These are phyloP conservation scores for Tetramitus jugosus DNA, from an alignment of 208 protist species.

Conservation along the genomic window DNA sequence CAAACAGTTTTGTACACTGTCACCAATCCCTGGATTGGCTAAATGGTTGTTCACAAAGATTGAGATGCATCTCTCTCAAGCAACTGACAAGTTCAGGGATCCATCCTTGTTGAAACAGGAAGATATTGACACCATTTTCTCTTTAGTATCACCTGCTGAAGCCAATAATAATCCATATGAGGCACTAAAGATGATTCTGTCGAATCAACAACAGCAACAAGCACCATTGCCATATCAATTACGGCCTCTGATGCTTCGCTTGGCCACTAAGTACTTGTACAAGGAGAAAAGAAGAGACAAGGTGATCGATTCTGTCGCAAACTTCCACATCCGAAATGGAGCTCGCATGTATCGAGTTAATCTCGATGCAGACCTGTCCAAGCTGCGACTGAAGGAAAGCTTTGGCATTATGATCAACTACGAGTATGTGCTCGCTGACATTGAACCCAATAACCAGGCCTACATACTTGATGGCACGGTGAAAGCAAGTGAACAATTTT, in stretches of 20 bases:
- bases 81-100: constrained; percentile 26
- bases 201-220: too few relatives aligned
- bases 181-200: too few relatives aligned
- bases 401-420: constrained; percentile 75
- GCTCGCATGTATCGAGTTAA: constrained; percentile 62
- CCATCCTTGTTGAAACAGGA: constrained; percentile 22
- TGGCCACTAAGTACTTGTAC: constrained; percentile 57
- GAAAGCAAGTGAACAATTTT: constrained; percentile 44
- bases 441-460: constrained; percentile 44
- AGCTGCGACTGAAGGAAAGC: constrained; percentile 54
- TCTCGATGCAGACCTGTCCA: constrained; percentile 56
- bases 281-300: constrained; percentile 47
- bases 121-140: too few relatives aligned
- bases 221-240: constrained; percentile 38
- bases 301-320: constrained; percentile 63
- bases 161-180: too few relatives aligned
- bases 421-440: constrained; percentile 53
- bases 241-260: constrained; percentile 47
- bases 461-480: constrained; percentile 56
- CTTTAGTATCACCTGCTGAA: too few relatives aligned
- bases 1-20: constrained; percentile 59
- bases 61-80: constrained; percentile 17
- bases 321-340: constrained; percentile 74
- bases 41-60: constrained; percentile 55
- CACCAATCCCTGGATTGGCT: constrained; percentile 63